Conservation (phyloP, 1,284 basidiomycete species). For the Ustilago shanxiensis region DNA sequence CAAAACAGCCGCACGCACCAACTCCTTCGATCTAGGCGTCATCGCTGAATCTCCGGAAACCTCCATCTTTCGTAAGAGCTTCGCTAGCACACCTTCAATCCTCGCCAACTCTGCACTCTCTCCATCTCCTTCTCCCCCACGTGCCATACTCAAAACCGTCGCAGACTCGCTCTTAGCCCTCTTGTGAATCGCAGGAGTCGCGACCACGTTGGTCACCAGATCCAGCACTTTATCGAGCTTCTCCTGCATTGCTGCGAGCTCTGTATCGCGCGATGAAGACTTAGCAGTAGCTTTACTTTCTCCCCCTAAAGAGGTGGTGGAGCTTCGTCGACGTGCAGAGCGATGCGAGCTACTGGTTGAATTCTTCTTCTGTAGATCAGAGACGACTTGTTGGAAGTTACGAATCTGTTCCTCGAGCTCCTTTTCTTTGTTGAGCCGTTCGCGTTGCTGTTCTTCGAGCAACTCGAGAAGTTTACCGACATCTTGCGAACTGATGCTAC, state of each 20-base stretch:
- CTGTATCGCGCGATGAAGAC: slow-evolving; percentile 29
- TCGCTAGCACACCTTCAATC: slow-evolving; percentile 44
- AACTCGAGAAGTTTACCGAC: slow-evolving; percentile 53
- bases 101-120: slow-evolving; percentile 39
- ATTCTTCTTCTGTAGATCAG: slow-evolving; percentile 46
- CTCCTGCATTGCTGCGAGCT: slow-evolving; percentile 58
- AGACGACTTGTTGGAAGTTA: slow-evolving; percentile 52
- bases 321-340: slow-evolving; percentile 16
- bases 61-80: slow-evolving; percentile 49
- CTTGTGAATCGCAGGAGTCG: slow-evolving; percentile 26
- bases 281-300: slow-evolving; percentile 27
- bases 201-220: slow-evolving; percentile 52
- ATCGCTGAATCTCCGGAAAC: slow-evolving; percentile 30
- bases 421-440: slow-evolving; percentile 42
- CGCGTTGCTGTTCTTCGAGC: slow-evolving; percentile 56
- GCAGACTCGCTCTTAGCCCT: slow-evolving; percentile 36
- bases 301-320: slow-evolving; percentile 17
- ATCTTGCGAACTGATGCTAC: slow-evolving; percentile 55
- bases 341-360: slow-evolving; percentile 30
- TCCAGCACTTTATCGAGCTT: slow-evolving; percentile 59
- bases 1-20: slow-evolving; percentile 30
- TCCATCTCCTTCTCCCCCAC: slow-evolving; percentile 12
- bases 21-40: slow-evolving; percentile 27
- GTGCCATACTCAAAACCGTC: slow-evolving; percentile 3
- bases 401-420: slow-evolving; percentile 56